Conservation (phyloP, 2,329 filamentous ascomycete genomes). For the Hymenoscyphus fructigenus region DNA sequence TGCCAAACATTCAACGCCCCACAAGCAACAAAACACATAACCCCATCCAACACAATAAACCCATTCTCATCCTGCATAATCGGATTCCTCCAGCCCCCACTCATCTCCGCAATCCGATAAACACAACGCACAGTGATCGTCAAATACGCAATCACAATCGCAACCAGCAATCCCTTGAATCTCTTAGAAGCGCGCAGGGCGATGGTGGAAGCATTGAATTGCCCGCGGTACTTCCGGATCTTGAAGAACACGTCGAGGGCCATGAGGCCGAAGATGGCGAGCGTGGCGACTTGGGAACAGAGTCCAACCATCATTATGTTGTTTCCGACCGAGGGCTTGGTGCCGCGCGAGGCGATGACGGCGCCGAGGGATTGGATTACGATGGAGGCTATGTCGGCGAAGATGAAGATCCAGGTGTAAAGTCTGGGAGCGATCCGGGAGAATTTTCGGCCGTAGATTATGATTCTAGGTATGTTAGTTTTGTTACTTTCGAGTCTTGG, state of each 20-base stretch:
- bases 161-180: conserved; percentile 17
- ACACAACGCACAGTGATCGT: conserved; percentile 21
- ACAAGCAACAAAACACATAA: conserved; percentile 48
- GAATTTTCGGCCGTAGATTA: conserved; percentile 48
- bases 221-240: conserved; percentile 13
- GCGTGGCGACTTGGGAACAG: conserved; percentile 38
- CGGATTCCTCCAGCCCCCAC: conserved; percentile 60
- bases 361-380: conserved; percentile 46
- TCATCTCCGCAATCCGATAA: conserved; percentile 54
- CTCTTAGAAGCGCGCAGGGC: conserved; percentile 12
- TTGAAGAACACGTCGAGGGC: conserved; percentile 21
- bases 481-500: background rate
- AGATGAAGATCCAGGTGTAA: conserved; percentile 60
- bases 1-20: conserved; percentile 46
- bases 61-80: conserved; percentile 62
- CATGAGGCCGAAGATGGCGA: conserved; percentile 36
- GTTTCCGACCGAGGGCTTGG: conserved; percentile 40
- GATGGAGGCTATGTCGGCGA: conserved; percentile 56
- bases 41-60: conserved; percentile 52
- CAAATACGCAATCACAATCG: conserved; percentile 15
- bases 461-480: conserved; percentile 33
- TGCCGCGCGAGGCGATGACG: conserved; percentile 50
- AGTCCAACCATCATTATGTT: conserved; percentile 41
- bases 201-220: conserved; percentile 14
- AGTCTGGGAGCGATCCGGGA: conserved; percentile 50